Conservation (phyloP, 306 rosid genomes). For the Mimosa pudica region DNA sequence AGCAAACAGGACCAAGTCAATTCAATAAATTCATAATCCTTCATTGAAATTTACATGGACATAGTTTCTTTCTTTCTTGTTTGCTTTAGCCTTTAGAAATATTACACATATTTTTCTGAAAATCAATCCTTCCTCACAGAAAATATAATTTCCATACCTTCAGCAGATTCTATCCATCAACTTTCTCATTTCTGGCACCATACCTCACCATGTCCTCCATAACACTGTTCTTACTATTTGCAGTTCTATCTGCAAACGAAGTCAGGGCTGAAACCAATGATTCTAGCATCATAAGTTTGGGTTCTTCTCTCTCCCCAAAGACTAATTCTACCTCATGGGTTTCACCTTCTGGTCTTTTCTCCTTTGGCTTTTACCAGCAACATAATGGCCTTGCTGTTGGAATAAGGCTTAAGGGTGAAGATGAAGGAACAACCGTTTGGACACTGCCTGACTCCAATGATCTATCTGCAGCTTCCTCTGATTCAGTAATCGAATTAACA, state of each 20-base stretch:
- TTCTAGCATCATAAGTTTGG: neutral
- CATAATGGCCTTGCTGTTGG: conserved; percentile 41
- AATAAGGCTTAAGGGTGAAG: conserved; percentile 29
- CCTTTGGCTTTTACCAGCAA: conserved; percentile 43
- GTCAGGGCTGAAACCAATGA: neutral
- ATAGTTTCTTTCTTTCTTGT: no score
- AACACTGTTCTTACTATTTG: neutral
- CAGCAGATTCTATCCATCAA: no score
- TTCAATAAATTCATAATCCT: no score
- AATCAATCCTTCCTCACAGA: no score
- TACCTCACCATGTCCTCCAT: conserved; percentile 24
- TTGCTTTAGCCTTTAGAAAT: no score
- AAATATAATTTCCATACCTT: no score
- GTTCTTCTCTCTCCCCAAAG: conserved; percentile 28
- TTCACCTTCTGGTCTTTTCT: conserved; percentile 42
- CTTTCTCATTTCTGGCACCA: no score
- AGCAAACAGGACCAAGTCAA: no score
- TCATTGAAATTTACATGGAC: no score
- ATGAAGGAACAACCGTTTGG: conserved; percentile 36
- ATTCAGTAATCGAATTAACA: conserved; percentile 28
- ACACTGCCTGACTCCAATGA: conserved; percentile 37
- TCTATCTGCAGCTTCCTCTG: neutral
- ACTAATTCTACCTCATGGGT: conserved; percentile 28
- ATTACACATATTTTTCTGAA: no score
- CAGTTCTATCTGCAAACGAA: conserved; percentile 1